Conservation (phyloP, 202 grass and related monocot species). For the Schoenoplectus triqueter region DNA sequence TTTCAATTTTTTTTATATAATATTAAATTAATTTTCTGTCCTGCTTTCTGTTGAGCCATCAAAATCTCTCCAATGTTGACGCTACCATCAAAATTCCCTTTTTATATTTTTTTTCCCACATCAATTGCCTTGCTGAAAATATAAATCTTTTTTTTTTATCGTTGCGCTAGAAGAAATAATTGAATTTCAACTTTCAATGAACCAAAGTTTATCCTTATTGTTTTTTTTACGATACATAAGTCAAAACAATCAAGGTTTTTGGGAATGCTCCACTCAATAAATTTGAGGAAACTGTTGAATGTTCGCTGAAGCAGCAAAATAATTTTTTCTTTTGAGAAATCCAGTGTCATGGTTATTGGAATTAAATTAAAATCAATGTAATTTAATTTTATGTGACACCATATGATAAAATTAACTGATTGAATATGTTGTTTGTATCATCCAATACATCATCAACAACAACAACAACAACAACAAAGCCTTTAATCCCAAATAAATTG, state of each 20-base stretch:
- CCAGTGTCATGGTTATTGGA: too few species aligned
- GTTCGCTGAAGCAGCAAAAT: too few species aligned
- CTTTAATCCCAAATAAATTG: too few species aligned
- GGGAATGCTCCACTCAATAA: neutral
- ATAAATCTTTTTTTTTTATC: neutral
- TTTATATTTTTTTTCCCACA: neutral
- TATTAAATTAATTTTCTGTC: neutral
- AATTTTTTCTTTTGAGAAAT: too few species aligned
- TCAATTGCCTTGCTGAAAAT: neutral
- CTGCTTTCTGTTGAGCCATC: conserved; percentile 25
- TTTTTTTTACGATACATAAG: neutral
- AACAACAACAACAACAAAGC: too few species aligned
- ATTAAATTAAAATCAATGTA: too few species aligned
- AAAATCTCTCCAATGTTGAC: conserved; percentile 23
- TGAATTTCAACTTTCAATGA: too few species aligned
- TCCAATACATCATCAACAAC: too few species aligned
- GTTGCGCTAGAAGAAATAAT: neutral
- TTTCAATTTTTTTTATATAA: neutral
- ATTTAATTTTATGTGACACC: too few species aligned
- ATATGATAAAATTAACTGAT: too few species aligned
- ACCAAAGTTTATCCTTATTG: too few species aligned
- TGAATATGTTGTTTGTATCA: too few species aligned
- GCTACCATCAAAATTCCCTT: neutral
- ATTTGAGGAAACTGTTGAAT: neutral
- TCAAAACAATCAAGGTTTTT: neutral